Conservation (phyloP, 2,329 filamentous ascomycete genomes). For the Aplosporella prunicola region DNA sequence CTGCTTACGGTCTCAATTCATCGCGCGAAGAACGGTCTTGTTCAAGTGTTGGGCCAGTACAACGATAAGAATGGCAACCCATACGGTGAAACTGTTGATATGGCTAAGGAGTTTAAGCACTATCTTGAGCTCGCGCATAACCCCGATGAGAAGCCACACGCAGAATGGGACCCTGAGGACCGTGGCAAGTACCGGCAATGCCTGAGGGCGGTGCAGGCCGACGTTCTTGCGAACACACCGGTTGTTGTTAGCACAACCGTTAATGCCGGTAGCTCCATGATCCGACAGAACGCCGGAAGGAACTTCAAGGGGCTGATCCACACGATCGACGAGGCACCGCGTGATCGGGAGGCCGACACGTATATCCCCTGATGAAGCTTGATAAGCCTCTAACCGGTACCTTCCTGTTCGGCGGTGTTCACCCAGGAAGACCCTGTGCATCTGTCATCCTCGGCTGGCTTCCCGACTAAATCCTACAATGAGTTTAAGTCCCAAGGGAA, state of each 20-base stretch:
- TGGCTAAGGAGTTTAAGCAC: not conserved
- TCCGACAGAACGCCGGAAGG: not conserved
- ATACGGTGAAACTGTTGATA: no score
- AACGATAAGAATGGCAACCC: no score
- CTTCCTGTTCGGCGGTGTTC: not conserved
- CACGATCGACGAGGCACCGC: not conserved
- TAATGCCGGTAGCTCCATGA: not conserved
- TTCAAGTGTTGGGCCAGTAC: no score
- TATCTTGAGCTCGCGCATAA: not conserved
- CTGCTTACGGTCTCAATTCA: no score
- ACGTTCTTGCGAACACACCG: not conserved
- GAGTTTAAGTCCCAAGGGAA: not conserved
- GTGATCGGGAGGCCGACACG: not conserved
- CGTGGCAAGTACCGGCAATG: not conserved
- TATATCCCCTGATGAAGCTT: not conserved
- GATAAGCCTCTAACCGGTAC: not conserved
- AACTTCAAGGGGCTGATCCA: not conserved
- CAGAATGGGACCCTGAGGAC: not conserved
- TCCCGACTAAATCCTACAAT: not conserved
- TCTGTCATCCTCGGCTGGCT: no score
- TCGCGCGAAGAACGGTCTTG: no score
- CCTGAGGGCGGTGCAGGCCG: not conserved
- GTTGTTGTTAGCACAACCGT: not conserved
- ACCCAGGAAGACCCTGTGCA: not conserved
- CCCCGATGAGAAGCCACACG: not conserved